These are phyloP conservation scores for Haberlea rhodopensis DNA, from an alignment of 257 asterid species.

Conservation along the genomic window DNA sequence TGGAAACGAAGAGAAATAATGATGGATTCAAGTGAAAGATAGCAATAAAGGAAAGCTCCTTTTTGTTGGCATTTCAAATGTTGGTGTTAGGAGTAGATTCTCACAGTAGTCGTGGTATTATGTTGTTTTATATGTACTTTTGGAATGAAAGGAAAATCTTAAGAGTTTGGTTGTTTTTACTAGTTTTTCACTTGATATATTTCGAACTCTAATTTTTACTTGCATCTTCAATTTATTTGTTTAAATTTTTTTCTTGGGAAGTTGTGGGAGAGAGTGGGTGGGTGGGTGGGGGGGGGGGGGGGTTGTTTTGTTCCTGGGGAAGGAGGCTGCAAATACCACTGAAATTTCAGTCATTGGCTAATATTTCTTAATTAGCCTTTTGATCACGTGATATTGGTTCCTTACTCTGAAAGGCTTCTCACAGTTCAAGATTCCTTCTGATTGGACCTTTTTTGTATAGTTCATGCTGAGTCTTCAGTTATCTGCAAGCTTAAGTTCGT, in stretches of 20 bases:
- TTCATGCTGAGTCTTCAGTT: background rate
- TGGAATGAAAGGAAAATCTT: background rate
- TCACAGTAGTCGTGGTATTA: constrained; percentile 1
- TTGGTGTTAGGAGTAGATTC: background rate
- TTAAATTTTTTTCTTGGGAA: no score
- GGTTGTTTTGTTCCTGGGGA: no score
- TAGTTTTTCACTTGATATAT: no score
- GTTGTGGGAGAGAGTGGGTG: no score
- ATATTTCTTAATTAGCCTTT: background rate
- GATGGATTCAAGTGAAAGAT: constrained; percentile 4
- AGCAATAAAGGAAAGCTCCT: background rate
- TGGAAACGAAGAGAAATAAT: background rate
- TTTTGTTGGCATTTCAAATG: constrained; percentile 12
- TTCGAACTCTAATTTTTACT: background rate
- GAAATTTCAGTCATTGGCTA: background rate
- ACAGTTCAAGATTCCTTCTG: background rate
- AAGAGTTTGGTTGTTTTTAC: background rate
- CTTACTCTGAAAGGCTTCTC: background rate
- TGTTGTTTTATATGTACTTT: no score
- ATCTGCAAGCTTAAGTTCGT: background rate
- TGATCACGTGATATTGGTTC: background rate
- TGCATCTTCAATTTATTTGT: background rate
- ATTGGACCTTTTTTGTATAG: background rate
- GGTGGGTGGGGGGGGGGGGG: no score
- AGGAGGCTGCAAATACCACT: background rate